Conservation (phyloP, 225 moss, liverwort and hornwort genomes). For the Anthoceros angustus region DNA sequence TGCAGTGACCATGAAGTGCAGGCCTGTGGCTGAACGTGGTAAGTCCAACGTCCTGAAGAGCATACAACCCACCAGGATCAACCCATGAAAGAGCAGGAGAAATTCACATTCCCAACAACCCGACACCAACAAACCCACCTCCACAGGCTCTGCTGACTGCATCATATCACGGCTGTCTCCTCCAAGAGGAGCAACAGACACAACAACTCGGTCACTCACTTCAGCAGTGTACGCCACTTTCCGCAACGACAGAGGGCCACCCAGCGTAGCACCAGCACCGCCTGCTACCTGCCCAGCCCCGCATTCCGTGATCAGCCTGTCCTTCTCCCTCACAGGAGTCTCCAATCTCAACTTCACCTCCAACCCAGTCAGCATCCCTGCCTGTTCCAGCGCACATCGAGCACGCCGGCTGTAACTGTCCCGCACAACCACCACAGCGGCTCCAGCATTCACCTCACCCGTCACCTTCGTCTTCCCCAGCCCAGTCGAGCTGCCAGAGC, state of each 20-base stretch:
- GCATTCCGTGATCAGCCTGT: constrained; percentile 71
- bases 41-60: constrained; percentile 51
- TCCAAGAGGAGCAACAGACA: constrained; percentile 65
- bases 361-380: constrained; percentile 62
- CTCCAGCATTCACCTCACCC: constrained; percentile 26
- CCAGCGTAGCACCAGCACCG: constrained; percentile 43
- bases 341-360: constrained; percentile 76
- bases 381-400: constrained; percentile 58
- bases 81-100: neutral
- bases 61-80: neutral
- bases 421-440: constrained; percentile 42
- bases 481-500: constrained; percentile 19
- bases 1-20: constrained; percentile 58
- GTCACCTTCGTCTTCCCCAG: constrained; percentile 1
- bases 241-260: constrained; percentile 58
- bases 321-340: constrained; percentile 53
- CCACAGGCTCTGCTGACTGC: constrained; percentile 71
- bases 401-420: constrained; percentile 43
- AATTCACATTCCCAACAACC: neutral
- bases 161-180: constrained; percentile 50
- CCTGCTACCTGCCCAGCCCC: constrained; percentile 51
- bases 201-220: constrained; percentile 48
- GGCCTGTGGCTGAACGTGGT: constrained; percentile 69
- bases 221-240: constrained; percentile 70
- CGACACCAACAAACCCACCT: constrained; percentile 27